phyloP scores from a whole-genome alignment of 75 land plant genomes.

The Pinus albicaulis region DNA sequence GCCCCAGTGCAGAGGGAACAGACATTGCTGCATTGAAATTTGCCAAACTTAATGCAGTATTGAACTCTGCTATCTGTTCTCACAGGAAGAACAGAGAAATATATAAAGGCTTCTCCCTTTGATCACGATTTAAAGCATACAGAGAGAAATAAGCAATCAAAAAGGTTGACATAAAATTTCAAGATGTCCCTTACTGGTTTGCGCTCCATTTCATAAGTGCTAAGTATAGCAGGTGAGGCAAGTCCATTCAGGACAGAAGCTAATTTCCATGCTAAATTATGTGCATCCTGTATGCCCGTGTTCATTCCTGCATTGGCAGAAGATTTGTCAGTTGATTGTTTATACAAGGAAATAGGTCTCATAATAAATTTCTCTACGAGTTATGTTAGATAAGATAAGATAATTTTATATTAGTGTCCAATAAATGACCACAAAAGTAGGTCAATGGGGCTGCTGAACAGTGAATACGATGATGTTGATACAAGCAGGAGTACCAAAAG shows the following conservation, averaged over 20 bases:
- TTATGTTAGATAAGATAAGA: too few relatives aligned
- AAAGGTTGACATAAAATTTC: background rate
- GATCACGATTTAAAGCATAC: background rate
- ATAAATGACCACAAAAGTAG: too few relatives aligned
- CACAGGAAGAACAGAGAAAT: background rate
- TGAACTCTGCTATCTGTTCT: conserved; percentile 75
- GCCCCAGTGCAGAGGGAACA: conserved; percentile 91
- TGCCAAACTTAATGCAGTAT: conserved; percentile 81
- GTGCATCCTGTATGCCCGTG: conserved; percentile 98
- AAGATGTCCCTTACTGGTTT: conserved; percentile 51
- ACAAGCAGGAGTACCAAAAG: too few relatives aligned
- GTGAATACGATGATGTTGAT: too few relatives aligned
- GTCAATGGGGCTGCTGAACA: too few relatives aligned
- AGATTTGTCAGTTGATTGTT: too few relatives aligned
- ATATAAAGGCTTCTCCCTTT: background rate
- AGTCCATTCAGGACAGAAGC: conserved; percentile 53
- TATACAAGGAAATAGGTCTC: background rate
- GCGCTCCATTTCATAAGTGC: conserved; percentile 84
- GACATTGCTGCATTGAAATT: conserved; percentile 96
- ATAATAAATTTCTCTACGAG: background rate
- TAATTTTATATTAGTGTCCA: too few relatives aligned
- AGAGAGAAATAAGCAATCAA: background rate
- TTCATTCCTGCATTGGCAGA: conserved; percentile 74
- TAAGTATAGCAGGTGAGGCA: conserved; percentile 50
- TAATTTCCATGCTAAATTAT: conserved; percentile 96